phyloP scores from a whole-genome alignment of 805 yeast species.

The Tetrapisispora fleetii region DNA sequence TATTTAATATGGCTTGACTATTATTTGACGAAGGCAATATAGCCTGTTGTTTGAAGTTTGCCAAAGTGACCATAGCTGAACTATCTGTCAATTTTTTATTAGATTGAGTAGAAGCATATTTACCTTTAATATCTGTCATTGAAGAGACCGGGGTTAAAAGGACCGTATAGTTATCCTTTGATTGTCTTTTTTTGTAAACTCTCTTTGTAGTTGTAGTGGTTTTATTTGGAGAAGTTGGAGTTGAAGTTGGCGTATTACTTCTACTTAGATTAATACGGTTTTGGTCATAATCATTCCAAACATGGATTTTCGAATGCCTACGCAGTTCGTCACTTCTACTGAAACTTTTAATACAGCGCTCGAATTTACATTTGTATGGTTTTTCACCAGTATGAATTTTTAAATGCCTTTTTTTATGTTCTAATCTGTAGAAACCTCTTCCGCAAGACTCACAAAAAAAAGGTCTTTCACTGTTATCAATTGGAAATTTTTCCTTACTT shows the following conservation, averaged over 20 bases:
- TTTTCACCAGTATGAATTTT: slow-evolving; percentile 89
- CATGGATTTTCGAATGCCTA: slow-evolving; percentile 69
- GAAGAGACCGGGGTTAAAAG: slow-evolving; percentile 2
- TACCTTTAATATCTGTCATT: background rate
- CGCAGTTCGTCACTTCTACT: slow-evolving; percentile 76
- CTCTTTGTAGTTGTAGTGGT: background rate
- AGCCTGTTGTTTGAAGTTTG: background rate
- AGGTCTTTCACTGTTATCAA: slow-evolving; percentile 39
- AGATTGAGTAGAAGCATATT: background rate
- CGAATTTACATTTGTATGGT: slow-evolving; percentile 73
- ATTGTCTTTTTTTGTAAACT: background rate
- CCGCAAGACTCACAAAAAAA: slow-evolving; percentile 76
- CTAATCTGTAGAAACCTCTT: slow-evolving; percentile 80
- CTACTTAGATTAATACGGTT: background rate
- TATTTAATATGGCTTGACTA: background rate
- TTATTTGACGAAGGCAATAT: background rate
- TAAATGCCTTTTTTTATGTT: slow-evolving; percentile 83
- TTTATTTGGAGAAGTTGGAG: background rate
- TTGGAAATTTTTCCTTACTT: slow-evolving; percentile 3
- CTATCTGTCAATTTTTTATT: background rate
- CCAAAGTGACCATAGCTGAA: background rate
- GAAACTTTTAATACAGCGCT: slow-evolving; percentile 74
- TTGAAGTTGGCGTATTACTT: background rate
- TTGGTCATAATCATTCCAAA: background rate
- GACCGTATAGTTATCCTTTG: background rate